Evolutionary conservation across 805 yeast species (phyloP).

Genomic region (Zygoascus biomembranicola): DNA sequence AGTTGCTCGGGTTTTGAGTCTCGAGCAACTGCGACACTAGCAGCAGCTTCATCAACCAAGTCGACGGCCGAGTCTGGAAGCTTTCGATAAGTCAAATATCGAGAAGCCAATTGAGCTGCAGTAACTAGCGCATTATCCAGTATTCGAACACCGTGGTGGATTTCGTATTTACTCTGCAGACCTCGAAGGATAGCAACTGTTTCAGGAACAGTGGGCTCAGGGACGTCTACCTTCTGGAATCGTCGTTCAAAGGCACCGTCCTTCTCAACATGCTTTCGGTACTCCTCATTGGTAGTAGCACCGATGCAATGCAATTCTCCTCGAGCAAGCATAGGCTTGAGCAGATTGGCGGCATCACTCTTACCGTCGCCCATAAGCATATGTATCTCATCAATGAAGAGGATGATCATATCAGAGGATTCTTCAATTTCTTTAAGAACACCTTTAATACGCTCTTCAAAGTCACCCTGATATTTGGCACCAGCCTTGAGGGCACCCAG

Average conservation of each 20-base stretch:
- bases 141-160: conserved; percentile 95
- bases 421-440: conserved; percentile 90
- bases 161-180: conserved; percentile 87
- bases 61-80: conserved; percentile 97
- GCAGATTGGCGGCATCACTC: conserved; percentile 90
- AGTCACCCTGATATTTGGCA: conserved; percentile 97
- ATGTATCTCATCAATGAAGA: conserved; percentile 96
- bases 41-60: conserved; percentile 91
- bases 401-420: conserved; percentile 66
- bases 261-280: conserved; percentile 84
- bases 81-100: conserved; percentile 90
- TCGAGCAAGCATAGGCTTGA: conserved; percentile 95
- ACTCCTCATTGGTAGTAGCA: conserved; percentile 94
- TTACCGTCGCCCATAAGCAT: conserved; percentile 99
- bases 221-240: conserved; percentile 94
- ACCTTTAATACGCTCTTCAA: conserved; percentile 96
- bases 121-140: conserved; percentile 89
- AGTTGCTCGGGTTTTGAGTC: conserved; percentile 97
- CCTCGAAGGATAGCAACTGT: conserved; percentile 96
- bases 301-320: conserved; percentile 96
- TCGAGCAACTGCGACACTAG: conserved; percentile 95
- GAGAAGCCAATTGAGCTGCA: conserved; percentile 89
- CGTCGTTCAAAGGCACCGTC: conserved; percentile 99
- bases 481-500: conserved; percentile 97
- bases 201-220: conserved; percentile 86